Evolutionary conservation across 2,329 filamentous ascomycete species (phyloP).

Genomic region (Raffaelea deltoideospora): DNA sequence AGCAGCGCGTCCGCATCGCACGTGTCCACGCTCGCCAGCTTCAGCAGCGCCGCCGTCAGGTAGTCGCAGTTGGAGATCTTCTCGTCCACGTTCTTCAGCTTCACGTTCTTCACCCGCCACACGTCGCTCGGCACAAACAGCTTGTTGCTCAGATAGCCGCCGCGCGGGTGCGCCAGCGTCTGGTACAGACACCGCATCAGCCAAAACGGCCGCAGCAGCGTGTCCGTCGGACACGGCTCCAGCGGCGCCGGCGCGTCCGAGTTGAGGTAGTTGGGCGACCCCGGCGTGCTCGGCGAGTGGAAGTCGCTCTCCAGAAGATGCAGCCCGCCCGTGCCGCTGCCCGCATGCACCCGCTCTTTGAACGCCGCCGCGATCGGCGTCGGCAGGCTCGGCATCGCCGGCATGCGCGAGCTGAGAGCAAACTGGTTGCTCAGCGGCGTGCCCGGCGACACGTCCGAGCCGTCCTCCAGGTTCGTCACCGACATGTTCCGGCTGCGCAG

Average conservation of each 20-base stretch:
- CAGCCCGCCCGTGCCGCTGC: slow-evolving; percentile 49
- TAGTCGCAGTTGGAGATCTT: slow-evolving; percentile 87
- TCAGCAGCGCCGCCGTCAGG: slow-evolving; percentile 74
- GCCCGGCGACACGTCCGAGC: slow-evolving; percentile 51
- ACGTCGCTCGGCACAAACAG: slow-evolving; percentile 86
- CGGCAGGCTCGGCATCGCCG: slow-evolving; percentile 47
- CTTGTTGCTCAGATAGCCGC: slow-evolving; percentile 81
- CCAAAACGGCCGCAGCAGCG: slow-evolving; percentile 91
- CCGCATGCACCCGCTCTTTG: slow-evolving; percentile 35
- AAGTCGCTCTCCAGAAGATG: slow-evolving; percentile 77
- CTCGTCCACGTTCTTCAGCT: slow-evolving; percentile 80
- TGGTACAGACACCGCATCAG: slow-evolving; percentile 90
- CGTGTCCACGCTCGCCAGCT: slow-evolving; percentile 70
- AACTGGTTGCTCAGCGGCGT: slow-evolving; percentile 62
- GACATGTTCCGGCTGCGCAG: slow-evolving; percentile 64
- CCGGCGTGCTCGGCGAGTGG: slow-evolving; percentile 49
- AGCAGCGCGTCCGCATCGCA: slow-evolving; percentile 82
- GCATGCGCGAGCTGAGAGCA: slow-evolving; percentile 31
- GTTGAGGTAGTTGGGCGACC: slow-evolving; percentile 45
- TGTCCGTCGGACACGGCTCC: slow-evolving; percentile 82
- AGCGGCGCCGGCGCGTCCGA: slow-evolving; percentile 59
- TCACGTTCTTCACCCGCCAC: slow-evolving; percentile 88
- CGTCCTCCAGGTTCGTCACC: slow-evolving; percentile 42
- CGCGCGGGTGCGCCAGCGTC: slow-evolving; percentile 78
- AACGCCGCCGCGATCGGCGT: slow-evolving; percentile 53